Evolutionary conservation across 768 basidiomycete genomes (phyloP).

Genomic region (Tricholoma sp.): DNA sequence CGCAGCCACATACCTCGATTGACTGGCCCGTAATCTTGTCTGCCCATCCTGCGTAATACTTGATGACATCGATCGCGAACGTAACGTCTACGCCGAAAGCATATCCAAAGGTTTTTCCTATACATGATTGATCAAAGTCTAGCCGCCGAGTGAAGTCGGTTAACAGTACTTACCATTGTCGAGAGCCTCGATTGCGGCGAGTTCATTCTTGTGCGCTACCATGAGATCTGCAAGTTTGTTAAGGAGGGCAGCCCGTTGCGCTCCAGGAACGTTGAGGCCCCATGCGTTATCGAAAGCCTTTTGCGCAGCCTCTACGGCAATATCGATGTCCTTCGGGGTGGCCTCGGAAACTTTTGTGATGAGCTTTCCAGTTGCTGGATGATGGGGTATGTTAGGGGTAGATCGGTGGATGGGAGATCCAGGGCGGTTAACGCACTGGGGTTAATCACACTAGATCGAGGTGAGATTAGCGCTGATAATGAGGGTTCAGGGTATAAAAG

Average conservation of each 20-base stretch:
- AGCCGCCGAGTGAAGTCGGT: too few relatives aligned
- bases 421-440: constrained; percentile 30
- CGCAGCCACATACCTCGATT: neutral
- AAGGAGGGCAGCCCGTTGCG: constrained; percentile 35
- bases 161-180: constrained; percentile 32
- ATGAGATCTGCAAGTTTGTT: constrained; percentile 48
- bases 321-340: constrained; percentile 66
- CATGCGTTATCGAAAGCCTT: constrained; percentile 30
- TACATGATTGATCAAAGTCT: too few relatives aligned
- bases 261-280: constrained; percentile 44
- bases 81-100: constrained; percentile 21
- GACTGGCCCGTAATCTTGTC: constrained; percentile 32
- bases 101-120: constrained; percentile 27
- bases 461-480: constrained; percentile 7
- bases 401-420: neutral
- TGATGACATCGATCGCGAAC: constrained; percentile 29
- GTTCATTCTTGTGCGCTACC: constrained; percentile 38
- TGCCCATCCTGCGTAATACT: constrained; percentile 56
- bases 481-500: constrained; percentile 1
- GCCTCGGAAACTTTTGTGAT: constrained; percentile 56
- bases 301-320: constrained; percentile 64
- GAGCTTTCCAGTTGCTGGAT: constrained; percentile 54
- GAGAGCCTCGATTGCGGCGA: constrained; percentile 47
- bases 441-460: constrained; percentile 44
- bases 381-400: constrained; percentile 6